These are phyloP conservation scores for Fusarium odoratissimum DNA, from an alignment of 2,329 filamentous ascomycete genomes.

Conservation along the genomic window DNA sequence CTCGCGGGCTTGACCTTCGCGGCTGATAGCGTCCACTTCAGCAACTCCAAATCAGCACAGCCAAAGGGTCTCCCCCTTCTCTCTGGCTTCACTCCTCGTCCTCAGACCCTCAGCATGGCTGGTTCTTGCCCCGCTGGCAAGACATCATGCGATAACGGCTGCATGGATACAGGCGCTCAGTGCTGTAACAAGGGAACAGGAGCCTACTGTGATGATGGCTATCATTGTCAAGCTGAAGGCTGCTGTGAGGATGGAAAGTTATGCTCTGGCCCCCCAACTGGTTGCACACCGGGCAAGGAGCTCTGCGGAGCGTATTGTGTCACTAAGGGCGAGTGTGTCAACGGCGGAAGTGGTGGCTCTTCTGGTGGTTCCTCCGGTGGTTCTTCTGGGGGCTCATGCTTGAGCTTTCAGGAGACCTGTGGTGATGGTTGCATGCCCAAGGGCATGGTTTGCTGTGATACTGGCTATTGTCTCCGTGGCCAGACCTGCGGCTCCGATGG, in stretches of 20 bases:
- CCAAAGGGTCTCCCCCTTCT: slow-evolving; percentile 36
- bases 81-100: slow-evolving; percentile 33
- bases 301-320: slow-evolving; percentile 48
- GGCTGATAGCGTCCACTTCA: slow-evolving; percentile 32
- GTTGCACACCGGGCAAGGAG: slow-evolving; percentile 42
- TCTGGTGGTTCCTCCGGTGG: slow-evolving; percentile 36
- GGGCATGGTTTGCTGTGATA: slow-evolving; percentile 44
- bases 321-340: slow-evolving; percentile 37
- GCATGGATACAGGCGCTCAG: slow-evolving; percentile 45
- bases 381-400: slow-evolving; percentile 27
- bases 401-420: slow-evolving; percentile 37
- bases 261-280: slow-evolving; percentile 46
- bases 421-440: slow-evolving; percentile 45
- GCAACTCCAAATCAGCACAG: slow-evolving; percentile 12
- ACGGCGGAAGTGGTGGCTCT: slow-evolving; percentile 27
- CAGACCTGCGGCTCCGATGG: slow-evolving; percentile 41
- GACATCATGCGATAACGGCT: slow-evolving; percentile 46
- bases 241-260: slow-evolving; percentile 50
- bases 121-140: slow-evolving; percentile 38
- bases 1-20: slow-evolving; percentile 42
- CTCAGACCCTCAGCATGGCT: slow-evolving; percentile 32
- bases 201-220: slow-evolving; percentile 48
- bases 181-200: slow-evolving; percentile 48
- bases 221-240: slow-evolving; percentile 46
- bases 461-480: slow-evolving; percentile 48